Conservation (phyloP, 148 eudicot species). For the Heliosperma pusillum region DNA sequence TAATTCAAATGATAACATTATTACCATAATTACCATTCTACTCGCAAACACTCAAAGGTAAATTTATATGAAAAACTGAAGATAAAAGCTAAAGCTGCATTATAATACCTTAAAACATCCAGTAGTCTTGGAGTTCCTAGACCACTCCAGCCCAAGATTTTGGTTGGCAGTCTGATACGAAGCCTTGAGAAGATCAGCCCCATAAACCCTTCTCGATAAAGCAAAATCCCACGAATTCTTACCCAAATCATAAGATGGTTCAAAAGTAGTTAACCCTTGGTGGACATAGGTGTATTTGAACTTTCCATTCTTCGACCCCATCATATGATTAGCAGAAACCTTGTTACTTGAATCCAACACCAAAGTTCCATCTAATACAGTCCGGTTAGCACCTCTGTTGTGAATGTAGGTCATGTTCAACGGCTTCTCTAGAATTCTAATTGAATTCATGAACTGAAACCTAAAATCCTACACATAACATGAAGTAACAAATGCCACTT, state of each 20-base stretch:
- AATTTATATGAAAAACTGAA: background rate
- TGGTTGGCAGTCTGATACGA: conserved; percentile 64
- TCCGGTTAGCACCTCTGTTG: conserved; percentile 53
- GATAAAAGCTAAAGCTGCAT: background rate
- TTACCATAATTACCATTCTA: background rate
- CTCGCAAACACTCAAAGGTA: background rate
- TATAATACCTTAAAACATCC: conserved; percentile 69
- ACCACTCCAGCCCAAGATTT: conserved; percentile 74
- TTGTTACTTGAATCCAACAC: conserved; percentile 71
- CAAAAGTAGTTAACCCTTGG: conserved; percentile 57
- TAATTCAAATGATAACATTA: too few relatives aligned
- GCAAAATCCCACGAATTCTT: conserved; percentile 86
- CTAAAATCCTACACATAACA: conserved; percentile 52
- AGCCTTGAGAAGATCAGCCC: conserved; percentile 65
- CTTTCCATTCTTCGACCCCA: conserved; percentile 69
- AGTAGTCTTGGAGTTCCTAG: conserved; percentile 52
- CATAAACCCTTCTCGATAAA: conserved; percentile 58
- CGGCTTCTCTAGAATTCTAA: conserved; percentile 67
- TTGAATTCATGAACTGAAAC: conserved; percentile 79
- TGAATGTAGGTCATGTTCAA: conserved; percentile 78
- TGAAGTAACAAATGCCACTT: conserved; percentile 3
- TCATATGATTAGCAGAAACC: conserved; percentile 59
- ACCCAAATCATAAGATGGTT: conserved; percentile 67
- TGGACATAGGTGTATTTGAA: conserved; percentile 74
- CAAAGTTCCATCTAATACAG: conserved; percentile 62